Evolutionary conservation across 208 protist genomes (phyloP), one percentile per base, ranked within the genome.

Genomic region (Novymonas esmeraldas): DNA sequence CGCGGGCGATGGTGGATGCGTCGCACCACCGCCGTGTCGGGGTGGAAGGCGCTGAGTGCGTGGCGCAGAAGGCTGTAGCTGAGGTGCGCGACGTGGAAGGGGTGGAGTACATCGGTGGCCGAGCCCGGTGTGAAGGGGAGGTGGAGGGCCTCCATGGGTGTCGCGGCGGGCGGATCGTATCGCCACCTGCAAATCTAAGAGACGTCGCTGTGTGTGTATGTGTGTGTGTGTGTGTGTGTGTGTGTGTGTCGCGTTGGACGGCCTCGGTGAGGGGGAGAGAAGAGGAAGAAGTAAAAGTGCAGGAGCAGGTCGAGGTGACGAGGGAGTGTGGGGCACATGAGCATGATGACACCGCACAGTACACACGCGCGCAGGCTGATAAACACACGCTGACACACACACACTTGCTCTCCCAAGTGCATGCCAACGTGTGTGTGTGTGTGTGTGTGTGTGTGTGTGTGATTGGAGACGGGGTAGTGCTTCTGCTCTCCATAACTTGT

Each of bases 21-120:
- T 20, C 76, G 78, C 11, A 88, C 72, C 18, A 92, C 77, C 34
- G 89, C 66, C 34, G 84, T 87, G 38, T 84, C 83, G 1, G 84
- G 74, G 67, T 79, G 82, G 41, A 90, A 87, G 13, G 81, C 80
- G 13, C 70, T 64, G 16, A 90, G 63, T 2, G 79, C 72, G 48
- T 87, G 79, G 1, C 34, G 56, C 9, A 86, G 28, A 11, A 92
- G 64, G 28, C 73, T 70, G 39, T 68, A 73, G 24, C 71, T 46
- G 16, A 82, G 69, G 48, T 42, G 45, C 0, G 71, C 54, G 14
- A 94, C 34, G 63, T 87, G 85, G 50, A 87, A 57, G 31, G 88
- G 88, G 49, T 94, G 82, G 44, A 87, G 69, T 9, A 81, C 28
- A 48, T 82, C 73, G 24, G 70, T 67, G 48, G 70, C 62, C 31